Base-by-base conservation (phyloP, 345 rosid genomes). In the Reutealis trisperma region DNA sequence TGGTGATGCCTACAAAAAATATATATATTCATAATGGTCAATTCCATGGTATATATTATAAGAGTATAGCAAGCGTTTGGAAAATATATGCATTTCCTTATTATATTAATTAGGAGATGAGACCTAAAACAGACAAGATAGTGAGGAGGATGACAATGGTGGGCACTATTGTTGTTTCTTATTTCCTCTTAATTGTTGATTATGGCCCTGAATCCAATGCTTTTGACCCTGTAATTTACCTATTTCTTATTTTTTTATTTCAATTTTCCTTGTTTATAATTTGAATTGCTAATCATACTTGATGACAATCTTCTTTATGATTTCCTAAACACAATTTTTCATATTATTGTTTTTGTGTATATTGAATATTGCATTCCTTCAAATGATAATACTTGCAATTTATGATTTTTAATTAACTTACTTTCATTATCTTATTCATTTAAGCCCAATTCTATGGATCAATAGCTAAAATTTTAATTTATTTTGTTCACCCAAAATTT, bases 211-310 rank as follows among this genome's bases (percentile, higher is more conserved):
- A 91, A 59, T 93, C 97, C 47, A 93, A 90, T 76, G 92, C 57
- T 68, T 88, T 94, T 34, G 98, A 90, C 72, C 98, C 98, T 15
- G 98, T 93, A n/a, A 76, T n/a, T n/a, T n/a, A n/a, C n/a, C n/a
- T n/a, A n/a, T n/a, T n/a, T n/a, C n/a, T n/a, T n/a, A n/a, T n/a
- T 79, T 89, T 49, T 62, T 70, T 63, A 54, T 68, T 67, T 63
- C 63, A 41, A 14, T 16, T 57, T n/a, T 6, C n/a, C 54, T 41
- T 59, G 59, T 21, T 42, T 21, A 2, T 8, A 10, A 54, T 14
- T 60, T 60, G 14, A 3, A 0, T 27, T 63, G 3, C 9, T 27
- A 16, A 25, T 19, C 41, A 25, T 63, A 13, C 42, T 25, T 15
- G 66, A 6, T 63, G 3, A 63, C 4, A 47, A 47, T 47, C 9